phyloP scores from a whole-genome alignment of 1,284 basidiomycete species.

The Gymnopus androsaceus region DNA sequence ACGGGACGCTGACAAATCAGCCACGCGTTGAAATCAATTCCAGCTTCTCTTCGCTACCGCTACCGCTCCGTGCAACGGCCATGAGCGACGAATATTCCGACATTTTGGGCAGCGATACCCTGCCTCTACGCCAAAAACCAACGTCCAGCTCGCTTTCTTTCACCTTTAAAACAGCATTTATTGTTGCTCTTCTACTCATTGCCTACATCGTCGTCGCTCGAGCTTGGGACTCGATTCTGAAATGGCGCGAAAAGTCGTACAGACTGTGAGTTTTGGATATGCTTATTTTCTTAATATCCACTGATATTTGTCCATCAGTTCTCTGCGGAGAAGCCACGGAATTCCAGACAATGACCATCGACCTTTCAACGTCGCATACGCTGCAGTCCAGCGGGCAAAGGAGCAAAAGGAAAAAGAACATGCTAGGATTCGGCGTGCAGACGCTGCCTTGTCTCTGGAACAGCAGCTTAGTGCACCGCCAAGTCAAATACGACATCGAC shows the following conservation, averaged over 20 bases:
- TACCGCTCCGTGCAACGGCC: conserved; percentile 23
- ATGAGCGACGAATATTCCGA: conserved; percentile 66
- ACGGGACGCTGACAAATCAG: too few species aligned
- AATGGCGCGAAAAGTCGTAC: conserved; percentile 58
- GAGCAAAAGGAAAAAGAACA: conserved; percentile 46
- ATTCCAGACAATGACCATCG: conserved; percentile 79
- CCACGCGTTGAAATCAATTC: too few species aligned
- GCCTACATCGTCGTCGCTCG: conserved; percentile 40
- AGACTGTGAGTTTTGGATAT: conserved; percentile 57
- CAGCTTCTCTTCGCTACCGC: conserved; percentile 26
- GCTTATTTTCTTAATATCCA: not conserved
- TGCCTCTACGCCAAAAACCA: conserved; percentile 39
- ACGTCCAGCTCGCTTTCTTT: conserved; percentile 35
- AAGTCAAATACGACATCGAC: conserved; percentile 39
- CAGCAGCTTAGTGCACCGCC: conserved; percentile 30
- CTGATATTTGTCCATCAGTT: conserved; percentile 24
- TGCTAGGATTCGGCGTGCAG: conserved; percentile 34
- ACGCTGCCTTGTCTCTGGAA: conserved; percentile 25
- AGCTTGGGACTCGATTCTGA: conserved; percentile 43
- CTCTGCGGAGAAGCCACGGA: conserved; percentile 70
- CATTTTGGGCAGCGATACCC: conserved; percentile 61
- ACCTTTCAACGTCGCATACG: conserved; percentile 82
- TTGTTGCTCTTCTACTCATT: conserved; percentile 33
- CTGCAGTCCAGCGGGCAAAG: conserved; percentile 57
- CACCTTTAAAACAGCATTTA: conserved; percentile 36